phyloP scores from a whole-genome alignment of 2,329 filamentous ascomycete species.

The Aspergillus intermedius region DNA sequence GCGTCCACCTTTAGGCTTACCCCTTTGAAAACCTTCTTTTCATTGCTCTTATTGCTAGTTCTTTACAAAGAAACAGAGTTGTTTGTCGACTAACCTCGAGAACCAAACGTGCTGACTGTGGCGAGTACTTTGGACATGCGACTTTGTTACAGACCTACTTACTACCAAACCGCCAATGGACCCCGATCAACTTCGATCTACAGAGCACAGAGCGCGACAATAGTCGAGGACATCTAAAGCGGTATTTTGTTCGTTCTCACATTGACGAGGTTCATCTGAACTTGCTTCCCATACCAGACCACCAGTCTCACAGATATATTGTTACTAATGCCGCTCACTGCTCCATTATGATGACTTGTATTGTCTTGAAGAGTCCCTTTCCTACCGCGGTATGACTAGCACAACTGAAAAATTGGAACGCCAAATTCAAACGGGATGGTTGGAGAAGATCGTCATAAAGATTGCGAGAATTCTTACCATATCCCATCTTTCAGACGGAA shows the following conservation, averaged over 20 bases:
- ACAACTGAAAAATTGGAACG: background rate
- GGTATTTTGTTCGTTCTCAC: too few species aligned
- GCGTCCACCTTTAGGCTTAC: conserved; percentile 13
- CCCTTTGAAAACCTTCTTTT: background rate
- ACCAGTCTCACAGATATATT: too few species aligned
- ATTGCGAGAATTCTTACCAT: conserved; percentile 3
- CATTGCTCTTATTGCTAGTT: background rate
- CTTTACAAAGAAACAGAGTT: background rate
- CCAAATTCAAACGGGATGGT: background rate
- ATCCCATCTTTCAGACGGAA: too few species aligned
- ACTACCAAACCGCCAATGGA: background rate
- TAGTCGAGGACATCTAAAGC: background rate
- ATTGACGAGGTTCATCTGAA: too few species aligned
- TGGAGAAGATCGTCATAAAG: conserved; percentile 7
- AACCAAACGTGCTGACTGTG: too few species aligned
- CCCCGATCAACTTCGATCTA: background rate
- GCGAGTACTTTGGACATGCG: too few species aligned
- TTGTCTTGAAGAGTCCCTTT: too few species aligned
- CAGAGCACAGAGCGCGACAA: background rate
- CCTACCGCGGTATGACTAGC: too few species aligned
- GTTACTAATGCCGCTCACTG: too few species aligned
- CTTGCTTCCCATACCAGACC: too few species aligned
- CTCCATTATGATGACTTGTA: too few species aligned
- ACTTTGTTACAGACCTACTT: background rate
- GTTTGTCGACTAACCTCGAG: background rate